phyloP scores from a whole-genome alignment of 2,329 filamentous ascomycete species.

The Lecanosticta acicola region DNA sequence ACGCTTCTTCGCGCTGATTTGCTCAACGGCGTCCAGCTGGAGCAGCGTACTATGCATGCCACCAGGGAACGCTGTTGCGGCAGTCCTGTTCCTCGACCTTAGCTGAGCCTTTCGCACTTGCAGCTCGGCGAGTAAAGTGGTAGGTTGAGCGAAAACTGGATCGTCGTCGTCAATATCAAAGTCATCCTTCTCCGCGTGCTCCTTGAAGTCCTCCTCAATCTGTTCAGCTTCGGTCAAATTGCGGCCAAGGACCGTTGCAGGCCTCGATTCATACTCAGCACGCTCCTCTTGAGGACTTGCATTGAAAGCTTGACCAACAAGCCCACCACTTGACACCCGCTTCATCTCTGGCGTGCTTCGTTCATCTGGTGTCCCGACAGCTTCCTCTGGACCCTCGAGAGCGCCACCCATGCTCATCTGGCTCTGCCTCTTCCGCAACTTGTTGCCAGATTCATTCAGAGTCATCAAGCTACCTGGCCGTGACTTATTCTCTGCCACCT shows the following conservation, averaged over 20 bases:
- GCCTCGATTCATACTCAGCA: constrained; percentile 17
- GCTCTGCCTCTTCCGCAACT: constrained; percentile 32
- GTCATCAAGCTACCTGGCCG: constrained; percentile 27
- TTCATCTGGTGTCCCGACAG: constrained; percentile 13
- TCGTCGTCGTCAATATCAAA: constrained; percentile 36
- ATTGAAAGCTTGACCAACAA: constrained; percentile 28
- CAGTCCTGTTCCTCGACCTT: constrained; percentile 68
- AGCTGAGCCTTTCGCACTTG: constrained; percentile 87
- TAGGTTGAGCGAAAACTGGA: constrained; percentile 65
- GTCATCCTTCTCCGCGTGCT: constrained; percentile 44
- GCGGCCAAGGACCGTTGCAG: constrained; percentile 9
- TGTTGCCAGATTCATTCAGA: constrained; percentile 30
- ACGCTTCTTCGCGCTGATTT: constrained; percentile 71
- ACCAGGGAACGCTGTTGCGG: constrained; percentile 58
- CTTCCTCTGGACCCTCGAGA: constrained; percentile 14
- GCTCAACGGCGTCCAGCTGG: constrained; percentile 82
- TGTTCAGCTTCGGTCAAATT: constrained; percentile 31
- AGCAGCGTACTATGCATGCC: constrained; percentile 89
- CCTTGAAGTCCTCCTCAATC: constrained; percentile 41
- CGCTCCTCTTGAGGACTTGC: constrained; percentile 32
- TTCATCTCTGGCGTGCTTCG: constrained; percentile 13
- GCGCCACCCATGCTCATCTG: constrained; percentile 30
- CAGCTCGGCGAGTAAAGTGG: constrained; percentile 85
- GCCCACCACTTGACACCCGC: constrained; percentile 13
- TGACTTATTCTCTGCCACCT: constrained; percentile 25